A percentile compares a stretch with the other conserved stretches of the same genome.
Conservation (phyloP, 208 protist genomes). For the Leishmania arabica region DNA sequence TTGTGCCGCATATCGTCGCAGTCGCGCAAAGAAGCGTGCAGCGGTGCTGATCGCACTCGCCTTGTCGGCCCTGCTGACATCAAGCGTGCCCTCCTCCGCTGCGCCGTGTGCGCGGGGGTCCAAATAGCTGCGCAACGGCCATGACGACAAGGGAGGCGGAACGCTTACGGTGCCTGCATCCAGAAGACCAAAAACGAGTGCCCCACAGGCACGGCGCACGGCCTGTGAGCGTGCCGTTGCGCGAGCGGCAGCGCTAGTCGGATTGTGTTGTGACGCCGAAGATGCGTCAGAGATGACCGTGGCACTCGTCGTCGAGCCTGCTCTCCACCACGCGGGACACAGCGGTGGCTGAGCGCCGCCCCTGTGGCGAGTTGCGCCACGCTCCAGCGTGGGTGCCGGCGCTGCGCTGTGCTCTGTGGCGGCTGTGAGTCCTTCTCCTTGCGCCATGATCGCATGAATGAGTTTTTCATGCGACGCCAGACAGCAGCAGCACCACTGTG, state of each 20-base stretch:
- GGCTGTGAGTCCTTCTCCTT: neutral
- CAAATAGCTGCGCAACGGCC: neutral
- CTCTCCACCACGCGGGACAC: conserved; percentile 14
- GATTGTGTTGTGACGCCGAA: neutral
- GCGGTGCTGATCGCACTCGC: neutral
- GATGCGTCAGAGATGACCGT: neutral
- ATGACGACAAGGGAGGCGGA: neutral
- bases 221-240: neutral
- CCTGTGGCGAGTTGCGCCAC: neutral
- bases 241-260: neutral
- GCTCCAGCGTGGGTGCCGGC: neutral
- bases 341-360: neutral
- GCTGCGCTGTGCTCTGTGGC: neutral
- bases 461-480: neutral
- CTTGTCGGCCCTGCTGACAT: neutral
- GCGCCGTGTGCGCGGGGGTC: neutral
- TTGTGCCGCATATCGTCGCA: conserved; percentile 13
- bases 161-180: neutral
- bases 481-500: conserved; percentile 1
- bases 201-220: neutral
- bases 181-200: neutral
- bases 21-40: neutral
- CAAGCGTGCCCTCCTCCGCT: neutral
- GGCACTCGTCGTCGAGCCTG: too few relatives aligned
- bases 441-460: too few relatives aligned